Evolutionary conservation across 352 stramenopile species (phyloP).

Genomic region (Nothophytophthora sp.): DNA sequence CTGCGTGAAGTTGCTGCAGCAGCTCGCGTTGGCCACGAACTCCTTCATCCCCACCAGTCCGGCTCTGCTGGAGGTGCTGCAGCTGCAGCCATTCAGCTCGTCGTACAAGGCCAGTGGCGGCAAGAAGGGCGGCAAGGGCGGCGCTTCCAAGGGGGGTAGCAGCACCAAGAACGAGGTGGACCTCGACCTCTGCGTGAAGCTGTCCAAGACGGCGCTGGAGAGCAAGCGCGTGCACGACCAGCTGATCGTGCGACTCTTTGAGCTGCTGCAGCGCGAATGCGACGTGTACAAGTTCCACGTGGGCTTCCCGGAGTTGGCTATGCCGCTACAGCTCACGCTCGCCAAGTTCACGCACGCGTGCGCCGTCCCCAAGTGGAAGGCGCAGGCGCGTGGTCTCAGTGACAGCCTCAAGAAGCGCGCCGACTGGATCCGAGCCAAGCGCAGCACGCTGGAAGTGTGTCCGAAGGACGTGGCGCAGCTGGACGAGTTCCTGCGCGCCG

Average conservation of each 20-base stretch:
- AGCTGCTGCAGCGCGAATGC: slow-evolving; percentile 94
- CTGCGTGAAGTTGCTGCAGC: slow-evolving; percentile 96
- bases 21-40: slow-evolving; percentile 94
- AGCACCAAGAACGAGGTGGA: slow-evolving; percentile 59
- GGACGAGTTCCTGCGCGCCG: slow-evolving; percentile 76
- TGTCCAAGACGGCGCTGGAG: slow-evolving; percentile 90
- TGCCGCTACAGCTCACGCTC: slow-evolving; percentile 88
- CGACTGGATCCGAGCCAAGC: slow-evolving; percentile 89
- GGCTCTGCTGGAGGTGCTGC: slow-evolving; percentile 94
- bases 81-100: slow-evolving; percentile 89
- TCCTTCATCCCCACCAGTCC: slow-evolving; percentile 96
- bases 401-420: slow-evolving; percentile 76
- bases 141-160: slow-evolving; percentile 11
- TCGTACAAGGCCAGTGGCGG: slow-evolving; percentile 69
- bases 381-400: slow-evolving; percentile 56
- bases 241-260: slow-evolving; percentile 91
- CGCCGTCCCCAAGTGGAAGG: slow-evolving; percentile 77
- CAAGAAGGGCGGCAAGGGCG: slow-evolving; percentile 33
- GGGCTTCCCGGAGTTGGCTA: slow-evolving; percentile 94
- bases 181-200: slow-evolving; percentile 88
- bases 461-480: slow-evolving; percentile 88
- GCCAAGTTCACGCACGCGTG: slow-evolving; percentile 89
- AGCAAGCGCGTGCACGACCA: slow-evolving; percentile 89
- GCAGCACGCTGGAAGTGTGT: slow-evolving; percentile 87
- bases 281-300: slow-evolving; percentile 96